Evolutionary conservation across 805 yeast species (phyloP).

Genomic region (Brettanomyces naardenensis): DNA sequence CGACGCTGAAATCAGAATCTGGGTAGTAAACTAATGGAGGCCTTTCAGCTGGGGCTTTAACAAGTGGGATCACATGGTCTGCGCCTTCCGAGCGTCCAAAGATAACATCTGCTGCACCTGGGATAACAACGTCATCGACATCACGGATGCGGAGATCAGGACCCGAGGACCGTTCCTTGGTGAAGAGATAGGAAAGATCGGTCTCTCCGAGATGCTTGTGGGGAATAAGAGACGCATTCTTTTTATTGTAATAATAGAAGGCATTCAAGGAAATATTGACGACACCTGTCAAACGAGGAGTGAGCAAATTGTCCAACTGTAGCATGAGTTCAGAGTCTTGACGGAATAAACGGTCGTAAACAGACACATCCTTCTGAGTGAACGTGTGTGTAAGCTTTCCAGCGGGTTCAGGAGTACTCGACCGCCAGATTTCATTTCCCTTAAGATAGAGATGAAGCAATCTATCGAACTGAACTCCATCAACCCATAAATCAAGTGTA

Average conservation of each 20-base stretch:
- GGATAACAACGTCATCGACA: slow-evolving; percentile 15
- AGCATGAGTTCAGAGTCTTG: slow-evolving; percentile 36
- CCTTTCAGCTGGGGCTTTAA: slow-evolving; percentile 14
- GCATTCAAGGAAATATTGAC: slow-evolving; percentile 47
- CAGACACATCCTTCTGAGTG: slow-evolving; percentile 56
- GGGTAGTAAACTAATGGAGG: slow-evolving; percentile 45
- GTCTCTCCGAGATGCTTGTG: slow-evolving; percentile 4
- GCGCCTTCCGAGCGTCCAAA: slow-evolving; percentile 31
- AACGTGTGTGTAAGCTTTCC: slow-evolving; percentile 38
- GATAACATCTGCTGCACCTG: slow-evolving; percentile 15
- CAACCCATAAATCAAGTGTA: slow-evolving; percentile 42
- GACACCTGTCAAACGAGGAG: slow-evolving; percentile 48
- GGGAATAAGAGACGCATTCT: slow-evolving; percentile 5
- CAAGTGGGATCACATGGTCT: slow-evolving; percentile 31
- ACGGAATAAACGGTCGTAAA: slow-evolving; percentile 42
- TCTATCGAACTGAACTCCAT: slow-evolving; percentile 59
- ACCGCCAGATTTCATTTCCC: slow-evolving; percentile 72
- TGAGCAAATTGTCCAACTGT: slow-evolving; percentile 58
- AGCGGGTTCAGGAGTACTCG: slow-evolving; percentile 77
- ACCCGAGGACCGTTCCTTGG: not conserved
- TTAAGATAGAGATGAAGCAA: slow-evolving; percentile 54
- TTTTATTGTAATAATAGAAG: slow-evolving; percentile 35
- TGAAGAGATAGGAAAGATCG: no score
- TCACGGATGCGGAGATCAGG: slow-evolving; percentile 2
- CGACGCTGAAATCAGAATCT: slow-evolving; percentile 26